Percentiles rank a stretch among this genome's conserved stretches.
phyloP scores from a whole-genome alignment of 768 basidiomycete species.

The Asterophora parasitica region DNA sequence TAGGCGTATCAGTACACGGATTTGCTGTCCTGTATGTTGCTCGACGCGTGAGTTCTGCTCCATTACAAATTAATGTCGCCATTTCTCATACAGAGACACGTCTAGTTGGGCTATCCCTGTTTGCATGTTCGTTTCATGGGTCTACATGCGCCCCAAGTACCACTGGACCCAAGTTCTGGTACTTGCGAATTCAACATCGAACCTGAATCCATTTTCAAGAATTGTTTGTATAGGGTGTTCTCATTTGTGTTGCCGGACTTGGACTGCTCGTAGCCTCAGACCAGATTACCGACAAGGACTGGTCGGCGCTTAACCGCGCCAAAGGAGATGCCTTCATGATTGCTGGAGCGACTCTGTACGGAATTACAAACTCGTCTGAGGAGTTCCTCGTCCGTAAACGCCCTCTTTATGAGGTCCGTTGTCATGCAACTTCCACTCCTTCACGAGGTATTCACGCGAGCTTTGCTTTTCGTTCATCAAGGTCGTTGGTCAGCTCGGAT shows the following conservation, averaged over 20 bases:
- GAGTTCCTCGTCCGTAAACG: slow-evolving; percentile 79
- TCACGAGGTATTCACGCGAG: not conserved
- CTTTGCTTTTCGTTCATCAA: slow-evolving; percentile 12
- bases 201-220: not conserved
- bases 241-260: slow-evolving; percentile 70
- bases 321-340: slow-evolving; percentile 89
- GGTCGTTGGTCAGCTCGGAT: slow-evolving; percentile 82
- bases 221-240: slow-evolving; percentile 47
- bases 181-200: slow-evolving; percentile 13
- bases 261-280: slow-evolving; percentile 80
- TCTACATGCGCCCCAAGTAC: slow-evolving; percentile 76
- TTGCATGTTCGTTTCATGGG: slow-evolving; percentile 77
- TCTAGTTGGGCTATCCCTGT: slow-evolving; percentile 83
- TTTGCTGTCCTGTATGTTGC: slow-evolving; percentile 85
- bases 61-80: not conserved
- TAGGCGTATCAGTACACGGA: slow-evolving; percentile 85
- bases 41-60: slow-evolving; percentile 60
- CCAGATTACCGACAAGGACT: slow-evolving; percentile 72
- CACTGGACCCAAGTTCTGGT: slow-evolving; percentile 83
- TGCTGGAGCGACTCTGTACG: slow-evolving; percentile 79
- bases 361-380: slow-evolving; percentile 85
- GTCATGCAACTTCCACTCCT: not conserved
- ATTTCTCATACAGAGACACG: not conserved
- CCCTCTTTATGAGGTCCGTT: slow-evolving; percentile 68
- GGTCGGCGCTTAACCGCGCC: slow-evolving; percentile 54